phyloP scores from a whole-genome alignment of 106 monocot species.

The Dendrobium huoshanense region DNA sequence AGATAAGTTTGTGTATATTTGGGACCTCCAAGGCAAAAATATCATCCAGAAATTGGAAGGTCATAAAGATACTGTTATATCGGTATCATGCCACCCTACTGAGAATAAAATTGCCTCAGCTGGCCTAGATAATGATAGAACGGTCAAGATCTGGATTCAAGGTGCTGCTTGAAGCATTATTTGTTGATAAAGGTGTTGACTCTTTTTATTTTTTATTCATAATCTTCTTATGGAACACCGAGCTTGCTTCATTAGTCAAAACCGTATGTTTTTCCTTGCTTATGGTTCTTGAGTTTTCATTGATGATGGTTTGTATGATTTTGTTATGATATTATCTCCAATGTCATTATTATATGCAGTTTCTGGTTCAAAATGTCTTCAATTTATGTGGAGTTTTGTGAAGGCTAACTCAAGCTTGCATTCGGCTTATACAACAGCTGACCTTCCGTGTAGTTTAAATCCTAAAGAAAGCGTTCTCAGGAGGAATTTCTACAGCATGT shows the following conservation, averaged over 20 bases:
- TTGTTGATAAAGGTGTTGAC: not conserved
- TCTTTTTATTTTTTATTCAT: not conserved
- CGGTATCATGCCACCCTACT: slow-evolving; percentile 81
- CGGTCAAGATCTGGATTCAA: slow-evolving; percentile 81
- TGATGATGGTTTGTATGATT: not conserved
- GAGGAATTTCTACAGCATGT: not conserved
- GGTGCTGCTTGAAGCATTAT: slow-evolving; percentile 12
- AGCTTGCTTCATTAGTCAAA: not conserved
- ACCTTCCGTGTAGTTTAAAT: not conserved
- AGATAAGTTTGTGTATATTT: slow-evolving; percentile 76
- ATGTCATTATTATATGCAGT: not conserved
- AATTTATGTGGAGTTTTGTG: not conserved
- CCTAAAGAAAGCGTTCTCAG: not conserved
- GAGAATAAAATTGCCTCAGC: slow-evolving; percentile 87
- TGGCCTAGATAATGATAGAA: slow-evolving; percentile 66
- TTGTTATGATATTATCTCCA: not conserved
- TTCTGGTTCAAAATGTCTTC: not conserved
- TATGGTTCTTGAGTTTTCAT: not conserved
- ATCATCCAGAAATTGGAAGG: slow-evolving; percentile 89
- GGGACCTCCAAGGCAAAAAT: slow-evolving; percentile 92
- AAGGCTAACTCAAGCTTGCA: not conserved
- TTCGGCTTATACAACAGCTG: not conserved
- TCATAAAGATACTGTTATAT: slow-evolving; percentile 76
- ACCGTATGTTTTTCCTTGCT: not conserved
- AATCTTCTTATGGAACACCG: not conserved